These are phyloP conservation scores for Mortierella polycephala DNA, from an alignment of 371 early-diverging fungal species.

Conservation along the genomic window DNA sequence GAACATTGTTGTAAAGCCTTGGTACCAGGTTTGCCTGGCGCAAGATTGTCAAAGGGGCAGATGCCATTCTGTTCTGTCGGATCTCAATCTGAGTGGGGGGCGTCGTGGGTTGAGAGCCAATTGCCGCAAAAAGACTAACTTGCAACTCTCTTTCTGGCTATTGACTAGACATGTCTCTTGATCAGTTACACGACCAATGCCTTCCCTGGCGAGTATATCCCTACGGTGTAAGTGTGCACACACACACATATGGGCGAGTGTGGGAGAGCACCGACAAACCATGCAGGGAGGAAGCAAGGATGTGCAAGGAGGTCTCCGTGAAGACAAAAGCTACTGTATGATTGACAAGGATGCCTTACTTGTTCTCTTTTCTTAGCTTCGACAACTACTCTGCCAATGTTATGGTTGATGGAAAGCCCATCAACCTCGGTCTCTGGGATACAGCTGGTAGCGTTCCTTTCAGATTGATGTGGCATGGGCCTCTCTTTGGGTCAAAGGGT, in stretches of 20 bases:
- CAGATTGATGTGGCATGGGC: no score
- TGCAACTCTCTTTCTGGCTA: neutral
- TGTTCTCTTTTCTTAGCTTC: conserved; percentile 67
- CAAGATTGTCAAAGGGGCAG: neutral
- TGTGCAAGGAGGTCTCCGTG: neutral
- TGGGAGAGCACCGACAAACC: neutral
- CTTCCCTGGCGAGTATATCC: conserved; percentile 98
- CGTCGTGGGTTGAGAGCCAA: neutral
- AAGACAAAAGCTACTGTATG: conserved; percentile 3
- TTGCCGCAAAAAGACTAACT: neutral
- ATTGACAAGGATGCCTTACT: neutral
- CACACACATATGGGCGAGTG: neutral
- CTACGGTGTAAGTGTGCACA: conserved; percentile 87
- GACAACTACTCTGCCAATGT: conserved; percentile 97
- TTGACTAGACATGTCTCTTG: conserved; percentile 89
- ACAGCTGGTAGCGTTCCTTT: conserved; percentile 74
- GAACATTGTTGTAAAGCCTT: neutral
- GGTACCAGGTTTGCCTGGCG: neutral
- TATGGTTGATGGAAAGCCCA: conserved; percentile 93
- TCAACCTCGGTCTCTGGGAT: conserved; percentile 98
- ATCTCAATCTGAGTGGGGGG: neutral
- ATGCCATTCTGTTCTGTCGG: neutral
- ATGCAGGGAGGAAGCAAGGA: conserved; percentile 1
- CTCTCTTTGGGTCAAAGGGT: no score
- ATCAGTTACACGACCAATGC: conserved; percentile 97